Evolutionary conservation across 306 rosid species (phyloP), one percentile per base, ranked within the genome.

Genomic region (Pyrus pyrifolia): DNA sequence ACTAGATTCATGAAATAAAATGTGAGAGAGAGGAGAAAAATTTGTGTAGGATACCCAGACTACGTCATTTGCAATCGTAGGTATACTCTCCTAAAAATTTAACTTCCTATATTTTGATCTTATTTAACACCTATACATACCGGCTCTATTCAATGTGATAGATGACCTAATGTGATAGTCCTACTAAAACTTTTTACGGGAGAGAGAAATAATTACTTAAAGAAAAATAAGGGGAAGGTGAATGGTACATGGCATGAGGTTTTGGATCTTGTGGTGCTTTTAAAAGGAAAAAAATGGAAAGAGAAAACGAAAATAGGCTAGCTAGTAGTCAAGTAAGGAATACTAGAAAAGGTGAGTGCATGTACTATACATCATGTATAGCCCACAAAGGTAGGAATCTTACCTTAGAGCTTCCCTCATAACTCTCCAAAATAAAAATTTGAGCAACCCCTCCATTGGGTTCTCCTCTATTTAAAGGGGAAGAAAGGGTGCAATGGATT

Each of bases 211-310:
- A 65, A 86, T 90, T 87, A 78, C 86, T 60, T 70, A 33, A 71
- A 68, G 72, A 69, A 75, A 86, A 80, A 49, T 55, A 79, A 38
- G 10, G 59, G 74, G 78, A 77, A 73, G 79, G 82, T 79, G 75
- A 74, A 71, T 76, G 64, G 80, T 72, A 79, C 74, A 80, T 78
- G 79, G 79, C 87, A 74, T 68, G 59, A 60, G 73, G 86, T 81
- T 78, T 86, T 84, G 79, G 86, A 88, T 86, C 80, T 62, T 72
- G 78, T 67, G 75, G 63, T 74, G 72, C 76, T 62, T 79, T 60
- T 80, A 61, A 45, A 45, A 72, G 57, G 69, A 49, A 74, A 72
- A 77, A 46, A 70, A 75, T 63, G 77, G 72, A 82, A 53, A 76
- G 27, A 59, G 63, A 52, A 61, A 61, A 67, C 63, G 45, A 70